phyloP scores from a whole-genome alignment of 2,329 filamentous ascomycete species.

The Westerdykella aurantiaca region DNA sequence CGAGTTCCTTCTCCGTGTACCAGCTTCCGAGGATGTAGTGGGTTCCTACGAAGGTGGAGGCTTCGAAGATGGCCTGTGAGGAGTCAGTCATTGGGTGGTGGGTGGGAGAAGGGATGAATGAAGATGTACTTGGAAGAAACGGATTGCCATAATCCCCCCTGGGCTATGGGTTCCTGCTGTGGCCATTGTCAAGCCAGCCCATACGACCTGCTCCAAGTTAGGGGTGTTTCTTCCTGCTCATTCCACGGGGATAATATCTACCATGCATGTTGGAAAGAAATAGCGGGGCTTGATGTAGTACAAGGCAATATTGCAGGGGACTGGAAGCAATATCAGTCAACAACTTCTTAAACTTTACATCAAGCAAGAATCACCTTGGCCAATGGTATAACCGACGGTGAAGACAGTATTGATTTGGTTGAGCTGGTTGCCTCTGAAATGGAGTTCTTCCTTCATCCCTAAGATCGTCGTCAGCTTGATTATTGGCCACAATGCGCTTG shows the following conservation, averaged over 20 bases:
- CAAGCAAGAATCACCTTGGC: conserved; percentile 51
- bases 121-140: conserved; percentile 39
- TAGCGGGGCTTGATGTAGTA: conserved; percentile 59
- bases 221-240: neutral
- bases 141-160: conserved; percentile 54
- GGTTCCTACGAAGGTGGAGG: conserved; percentile 51
- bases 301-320: conserved; percentile 43
- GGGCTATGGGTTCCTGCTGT: conserved; percentile 51
- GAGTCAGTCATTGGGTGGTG: neutral
- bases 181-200: conserved; percentile 59
- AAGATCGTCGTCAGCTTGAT: conserved; percentile 5
- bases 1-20: conserved; percentile 57
- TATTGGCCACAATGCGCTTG: neutral
- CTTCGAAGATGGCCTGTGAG: conserved; percentile 48
- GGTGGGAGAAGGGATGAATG: neutral
- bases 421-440: conserved; percentile 37
- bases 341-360: neutral
- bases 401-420: conserved; percentile 45
- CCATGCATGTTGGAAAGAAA: conserved; percentile 60
- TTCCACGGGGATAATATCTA: conserved; percentile 38
- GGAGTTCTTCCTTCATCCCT: conserved; percentile 40
- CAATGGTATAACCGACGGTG: conserved; percentile 44
- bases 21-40: conserved; percentile 58
- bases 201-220: conserved; percentile 37
- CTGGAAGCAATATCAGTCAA: neutral